Base-by-base conservation (phyloP, 2,329 filamentous ascomycete species). In the Sporothrix globosa region DNA sequence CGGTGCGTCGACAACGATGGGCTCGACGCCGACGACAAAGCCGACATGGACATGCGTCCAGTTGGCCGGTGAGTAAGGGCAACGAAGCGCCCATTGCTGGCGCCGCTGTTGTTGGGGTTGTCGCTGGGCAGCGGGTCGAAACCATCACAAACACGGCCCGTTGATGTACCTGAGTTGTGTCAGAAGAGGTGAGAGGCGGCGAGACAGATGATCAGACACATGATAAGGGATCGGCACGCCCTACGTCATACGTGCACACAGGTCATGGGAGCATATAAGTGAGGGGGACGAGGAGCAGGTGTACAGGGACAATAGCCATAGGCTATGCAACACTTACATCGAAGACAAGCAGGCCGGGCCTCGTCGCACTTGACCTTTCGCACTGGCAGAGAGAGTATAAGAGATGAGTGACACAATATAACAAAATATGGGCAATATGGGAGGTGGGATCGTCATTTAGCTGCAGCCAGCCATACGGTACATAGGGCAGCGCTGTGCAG, bases 281-380 rank as follows among this genome's bases (percentile, higher is more conserved):
- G 41, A 9, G 10, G 11, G 13, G 11, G 41, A 44, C 17, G 11
- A 44, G 34, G 19, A n/a, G n/a, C 34, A 61, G 34, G n/a, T 4
- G 11, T 21, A 39, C 3, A 48, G 60, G 24, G n/a, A n/a, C 46
- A 34, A 10, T 3, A 5, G n/a, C 2, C 48, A 67, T 17, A 21
- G 10, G 34, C 34, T 34, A 34, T 34, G 34, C 34, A 1, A 4
- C 17, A 50, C 70, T 58, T 56, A 72, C 72, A 73, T 69, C 72
- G 60, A 19, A 53, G 19, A 24, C 72, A 73, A 2, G 54, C 54
- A 6, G 72, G 72, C 9, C 61, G 70, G 6, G 68, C 60, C 54
- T 73, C 72, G 52, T 73, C 72, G 30, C 72, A 72, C 27, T 72
- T 72, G 41, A 73, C 63, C 50, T 65, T 69, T 27, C 72, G 70